Conservation (phyloP, 2,329 filamentous ascomycete genomes). For the Scortechinia acanthostroma region DNA sequence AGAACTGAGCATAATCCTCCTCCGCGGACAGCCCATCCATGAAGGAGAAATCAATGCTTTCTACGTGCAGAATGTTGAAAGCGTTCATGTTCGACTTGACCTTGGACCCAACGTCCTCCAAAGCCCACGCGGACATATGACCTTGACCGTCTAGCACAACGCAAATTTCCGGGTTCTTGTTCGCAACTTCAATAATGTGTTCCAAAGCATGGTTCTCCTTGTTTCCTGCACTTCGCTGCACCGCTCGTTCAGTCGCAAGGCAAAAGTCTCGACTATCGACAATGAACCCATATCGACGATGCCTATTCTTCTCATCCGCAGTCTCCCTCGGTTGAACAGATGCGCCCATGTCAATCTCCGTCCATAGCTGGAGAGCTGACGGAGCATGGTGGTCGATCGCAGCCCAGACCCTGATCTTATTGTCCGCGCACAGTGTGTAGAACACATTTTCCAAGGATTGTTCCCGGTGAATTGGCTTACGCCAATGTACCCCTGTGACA, state of each 20-base stretch:
- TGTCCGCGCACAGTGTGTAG: conserved; percentile 81
- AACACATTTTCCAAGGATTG: conserved; percentile 79
- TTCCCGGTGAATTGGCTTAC: conserved; percentile 68
- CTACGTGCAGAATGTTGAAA: conserved; percentile 80
- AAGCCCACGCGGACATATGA: conserved; percentile 83
- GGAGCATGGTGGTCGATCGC: conserved; percentile 65
- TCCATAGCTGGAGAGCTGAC: conserved; percentile 73
- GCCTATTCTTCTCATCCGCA: conserved; percentile 8
- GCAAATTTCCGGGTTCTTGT: conserved; percentile 79
- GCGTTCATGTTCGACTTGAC: conserved; percentile 57
- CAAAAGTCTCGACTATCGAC: conserved; percentile 77
- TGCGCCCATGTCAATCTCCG: conserved; percentile 65
- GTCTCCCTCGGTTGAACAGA: conserved; percentile 46
- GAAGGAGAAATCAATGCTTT: conserved; percentile 43
- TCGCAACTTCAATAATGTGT: conserved; percentile 79
- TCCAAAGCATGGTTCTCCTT: conserved; percentile 69
- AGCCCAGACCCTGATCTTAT: conserved; percentile 76
- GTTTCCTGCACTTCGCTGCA: conserved; percentile 42
- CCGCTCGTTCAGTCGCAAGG: conserved; percentile 68
- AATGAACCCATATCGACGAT: conserved; percentile 67
- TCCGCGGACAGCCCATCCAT: conserved; percentile 19
- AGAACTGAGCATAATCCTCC: background rate
- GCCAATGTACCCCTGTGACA: conserved; percentile 83
- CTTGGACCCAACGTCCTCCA: conserved; percentile 78
- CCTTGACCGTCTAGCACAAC: conserved; percentile 78